Evolutionary conservation across 2,329 filamentous ascomycete genomes (phyloP), one percentile per base, ranked within the genome.

Genomic region (Trichoderma endophyticum): DNA sequence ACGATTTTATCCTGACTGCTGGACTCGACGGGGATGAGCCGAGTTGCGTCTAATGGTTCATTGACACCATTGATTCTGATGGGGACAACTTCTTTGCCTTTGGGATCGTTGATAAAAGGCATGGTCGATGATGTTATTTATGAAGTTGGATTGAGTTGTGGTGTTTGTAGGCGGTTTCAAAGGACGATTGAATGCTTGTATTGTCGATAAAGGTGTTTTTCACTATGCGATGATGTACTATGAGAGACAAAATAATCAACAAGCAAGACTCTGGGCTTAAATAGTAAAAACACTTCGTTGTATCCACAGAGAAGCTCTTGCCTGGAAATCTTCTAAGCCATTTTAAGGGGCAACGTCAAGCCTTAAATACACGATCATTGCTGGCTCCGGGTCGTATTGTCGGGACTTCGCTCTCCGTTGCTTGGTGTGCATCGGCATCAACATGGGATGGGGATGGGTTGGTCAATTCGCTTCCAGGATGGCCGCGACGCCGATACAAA

Each of bases 71-170:
- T 57, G 34, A 71, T 66, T 51, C 43, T 66, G 51, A 71, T 57
- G 8, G 70, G 70, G 14, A 71, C 32, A 36, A 71, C 39, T 39
- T 71, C 30, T 36, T 71, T 62, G 34, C 70, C 70, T 36, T 71
- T 71, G 26, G 70, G 70, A 9, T 62, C 70, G 34, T 60, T 51
- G 36, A 71, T 15, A 5, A 71, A 71, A 24, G 70, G 57, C 70
- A 71, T 71, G 54, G 12, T 26, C 9, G 21, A 12, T 32, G 18
- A 51, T 24, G 15, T 21, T 63, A 30, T 28, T 21, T 12, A 12
- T 32, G 26, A n/a, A 21, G 1, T 28, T 63, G 39, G 1, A 9
- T 43, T 43, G 39, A 8, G 6, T 11, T 12, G 61, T 30, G 28
- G 48, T 21, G n/a, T 21, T 5, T 48, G 26, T 48, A 6, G 24